These are phyloP conservation scores for Alternaria gansuensis DNA, from an alignment of 2,329 filamentous ascomycete species.

Conservation along the genomic window DNA sequence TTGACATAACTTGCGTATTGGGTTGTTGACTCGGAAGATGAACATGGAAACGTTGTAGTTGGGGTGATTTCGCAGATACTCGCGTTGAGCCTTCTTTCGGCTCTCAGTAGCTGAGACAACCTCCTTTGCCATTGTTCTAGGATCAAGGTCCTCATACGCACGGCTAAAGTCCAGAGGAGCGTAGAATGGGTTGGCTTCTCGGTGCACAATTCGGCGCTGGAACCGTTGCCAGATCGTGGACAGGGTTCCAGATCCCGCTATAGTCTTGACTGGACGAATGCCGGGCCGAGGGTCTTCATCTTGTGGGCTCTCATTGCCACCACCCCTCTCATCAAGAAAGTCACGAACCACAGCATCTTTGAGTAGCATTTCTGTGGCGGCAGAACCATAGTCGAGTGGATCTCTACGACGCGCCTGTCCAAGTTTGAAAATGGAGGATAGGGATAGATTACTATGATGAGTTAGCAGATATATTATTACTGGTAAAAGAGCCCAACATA, in stretches of 20 bases:
- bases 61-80: slow-evolving; percentile 86
- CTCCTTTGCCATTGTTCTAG: slow-evolving; percentile 87
- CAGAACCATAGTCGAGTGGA: slow-evolving; percentile 88
- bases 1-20: slow-evolving; percentile 83
- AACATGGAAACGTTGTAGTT: slow-evolving; percentile 93
- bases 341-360: slow-evolving; percentile 96
- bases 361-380: slow-evolving; percentile 92
- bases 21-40: slow-evolving; percentile 81
- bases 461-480: neutral
- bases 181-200: slow-evolving; percentile 95
- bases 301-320: slow-evolving; percentile 35
- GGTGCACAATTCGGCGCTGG: slow-evolving; percentile 64
- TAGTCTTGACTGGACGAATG: slow-evolving; percentile 52
- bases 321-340: slow-evolving; percentile 80
- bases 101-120: slow-evolving; percentile 84
- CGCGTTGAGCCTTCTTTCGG: slow-evolving; percentile 85
- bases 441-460: slow-evolving; percentile 69
- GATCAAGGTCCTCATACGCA: slow-evolving; percentile 80
- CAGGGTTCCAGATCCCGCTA: slow-evolving; percentile 66
- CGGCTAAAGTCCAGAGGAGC: slow-evolving; percentile 76
- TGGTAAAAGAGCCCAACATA: slow-evolving; percentile 24
- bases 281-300: slow-evolving; percentile 47
- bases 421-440: slow-evolving; percentile 70
- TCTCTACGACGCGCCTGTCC: slow-evolving; percentile 74
- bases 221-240: slow-evolving; percentile 70